Base-by-base conservation (phyloP, 2,329 filamentous ascomycete species). In the Onygenales sp. region DNA sequence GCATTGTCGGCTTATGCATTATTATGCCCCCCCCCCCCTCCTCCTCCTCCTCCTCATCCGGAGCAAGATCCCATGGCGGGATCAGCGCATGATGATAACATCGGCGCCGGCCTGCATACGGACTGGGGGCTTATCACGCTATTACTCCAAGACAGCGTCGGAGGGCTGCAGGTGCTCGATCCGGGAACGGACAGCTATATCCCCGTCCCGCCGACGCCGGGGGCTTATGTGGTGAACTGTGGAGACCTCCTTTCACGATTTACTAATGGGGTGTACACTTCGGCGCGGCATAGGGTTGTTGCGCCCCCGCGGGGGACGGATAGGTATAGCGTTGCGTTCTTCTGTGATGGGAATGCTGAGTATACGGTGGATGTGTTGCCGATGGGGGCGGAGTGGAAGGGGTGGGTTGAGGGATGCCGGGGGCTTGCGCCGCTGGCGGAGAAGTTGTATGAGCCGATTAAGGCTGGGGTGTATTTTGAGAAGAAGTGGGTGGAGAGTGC, bases 261-360 rank as follows among this genome's bases (percentile, higher is more conserved):
- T 75, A 80, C 78, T 8, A 75, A 76, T 52, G 74, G 75, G 11
- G 64, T 69, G 44, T 60, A 60, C 44, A 55, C 38, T 32, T 39
- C 46, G 10, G 83, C 79, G 46, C 93, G 73, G 83, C 79, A 47
- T 93, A 74, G 33, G 44, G 27, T 35, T 27, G 31, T 78, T 38
- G 43, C 51, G 2, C 43, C 51, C 2, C 35, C 9, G 35, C 6
- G 36, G 2, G 69, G 69, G 1, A 66, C 65, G 9, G 74, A 80
- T 60, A 71, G 79, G 43, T 82, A 80, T 60, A 78, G 75, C 3
- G 68, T 82, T 14, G 77, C 78, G 0, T 75, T 81, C 50, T 81
- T 81, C 63, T 75, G 79, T 51, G 75, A 77, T 53, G 78, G 78
- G 3, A 79, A 79, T 62, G 67, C 76, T 2, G 74, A 77, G 39